These are phyloP conservation scores for Bruguiera gymnorhiza DNA, from an alignment of 345 rosid species.

Conservation along the genomic window DNA sequence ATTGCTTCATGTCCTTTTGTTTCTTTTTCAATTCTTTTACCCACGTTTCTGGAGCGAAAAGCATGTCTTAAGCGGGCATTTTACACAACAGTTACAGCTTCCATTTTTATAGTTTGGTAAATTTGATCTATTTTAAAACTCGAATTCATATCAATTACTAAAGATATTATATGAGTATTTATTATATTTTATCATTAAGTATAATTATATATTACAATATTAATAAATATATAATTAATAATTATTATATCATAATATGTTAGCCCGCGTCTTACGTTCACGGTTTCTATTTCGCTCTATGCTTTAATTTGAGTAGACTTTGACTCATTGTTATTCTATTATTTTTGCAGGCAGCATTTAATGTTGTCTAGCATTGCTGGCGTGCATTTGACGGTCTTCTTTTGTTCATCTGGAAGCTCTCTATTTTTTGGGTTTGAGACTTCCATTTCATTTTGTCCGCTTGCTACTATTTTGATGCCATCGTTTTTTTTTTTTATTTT, in stretches of 20 bases:
- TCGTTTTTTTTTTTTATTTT: background rate
- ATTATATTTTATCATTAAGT: too few species aligned
- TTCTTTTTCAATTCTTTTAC: too few species aligned
- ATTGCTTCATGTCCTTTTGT: too few species aligned
- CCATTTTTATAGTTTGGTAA: background rate
- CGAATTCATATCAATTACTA: too few species aligned
- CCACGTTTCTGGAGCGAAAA: background rate
- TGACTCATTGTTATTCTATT: slow-evolving; percentile 12
- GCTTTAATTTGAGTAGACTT: background rate
- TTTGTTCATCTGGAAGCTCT: slow-evolving; percentile 12
- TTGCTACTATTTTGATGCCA: slow-evolving; percentile 9
- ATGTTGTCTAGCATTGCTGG: slow-evolving; percentile 12
- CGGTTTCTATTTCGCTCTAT: too few species aligned
- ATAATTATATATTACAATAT: too few species aligned
- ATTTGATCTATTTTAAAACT: too few species aligned
- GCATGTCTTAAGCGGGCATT: background rate
- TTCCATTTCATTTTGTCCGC: slow-evolving; percentile 13
- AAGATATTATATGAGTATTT: too few species aligned
- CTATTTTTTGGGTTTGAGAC: background rate
- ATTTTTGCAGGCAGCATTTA: slow-evolving; percentile 1
- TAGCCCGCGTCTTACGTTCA: too few species aligned
- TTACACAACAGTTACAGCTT: slow-evolving; percentile 8
- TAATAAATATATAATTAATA: too few species aligned
- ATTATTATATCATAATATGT: too few species aligned
- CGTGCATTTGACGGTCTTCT: slow-evolving; percentile 8